phyloP scores from a whole-genome alignment of 2,329 filamentous ascomycete species.

The Fusarium sp. region DNA sequence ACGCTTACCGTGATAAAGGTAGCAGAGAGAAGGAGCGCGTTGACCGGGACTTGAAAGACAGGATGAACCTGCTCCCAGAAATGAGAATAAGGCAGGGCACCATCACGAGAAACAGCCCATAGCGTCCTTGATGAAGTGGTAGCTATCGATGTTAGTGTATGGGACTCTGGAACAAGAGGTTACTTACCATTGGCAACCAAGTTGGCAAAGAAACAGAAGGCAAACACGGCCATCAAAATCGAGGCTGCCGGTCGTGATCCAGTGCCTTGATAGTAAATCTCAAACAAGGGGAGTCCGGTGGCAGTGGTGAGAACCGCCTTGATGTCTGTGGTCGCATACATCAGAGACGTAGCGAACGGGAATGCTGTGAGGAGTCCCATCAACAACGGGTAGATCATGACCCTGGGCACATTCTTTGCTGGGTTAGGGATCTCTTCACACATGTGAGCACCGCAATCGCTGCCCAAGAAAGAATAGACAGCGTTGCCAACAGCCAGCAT shows the following conservation, averaged over 20 bases:
- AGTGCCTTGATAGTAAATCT: constrained; percentile 43
- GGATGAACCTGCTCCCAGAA: constrained; percentile 44
- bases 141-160: not conserved
- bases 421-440: constrained; percentile 47
- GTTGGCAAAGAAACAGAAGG: constrained; percentile 44
- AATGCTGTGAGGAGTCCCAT: constrained; percentile 44
- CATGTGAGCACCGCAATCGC: constrained; percentile 43
- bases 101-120: constrained; percentile 47
- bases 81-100: constrained; percentile 44
- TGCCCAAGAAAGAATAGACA: constrained; percentile 40
- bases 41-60: constrained; percentile 47
- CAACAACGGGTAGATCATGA: constrained; percentile 40
- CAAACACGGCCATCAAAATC: constrained; percentile 37
- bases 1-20: constrained; percentile 26
- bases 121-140: constrained; percentile 43
- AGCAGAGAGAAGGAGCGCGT: constrained; percentile 41
- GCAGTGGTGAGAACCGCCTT: constrained; percentile 28
- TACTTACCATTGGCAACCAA: constrained; percentile 32
- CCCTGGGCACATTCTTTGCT: constrained; percentile 41
- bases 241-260: constrained; percentile 29
- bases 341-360: constrained; percentile 33
- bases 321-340: constrained; percentile 37
- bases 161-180: rapidly evolving
- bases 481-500: constrained; percentile 33
- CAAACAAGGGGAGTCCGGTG: constrained; percentile 38